These are phyloP conservation scores for Aspergillus phoenicis DNA, from an alignment of 2,329 filamentous ascomycete genomes.

Conservation along the genomic window DNA sequence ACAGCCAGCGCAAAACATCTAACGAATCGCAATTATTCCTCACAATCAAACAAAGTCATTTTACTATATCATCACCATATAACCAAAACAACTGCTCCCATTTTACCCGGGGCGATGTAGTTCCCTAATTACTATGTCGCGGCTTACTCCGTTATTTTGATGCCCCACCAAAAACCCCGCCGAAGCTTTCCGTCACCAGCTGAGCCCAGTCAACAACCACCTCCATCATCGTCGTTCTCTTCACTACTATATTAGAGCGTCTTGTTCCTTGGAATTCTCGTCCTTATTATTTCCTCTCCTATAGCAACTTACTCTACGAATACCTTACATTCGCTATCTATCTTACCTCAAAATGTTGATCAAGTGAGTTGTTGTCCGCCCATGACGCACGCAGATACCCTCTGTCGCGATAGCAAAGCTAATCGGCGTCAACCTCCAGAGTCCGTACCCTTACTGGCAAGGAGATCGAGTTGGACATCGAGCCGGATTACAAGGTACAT, in stretches of 20 bases:
- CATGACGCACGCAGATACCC: conserved; percentile 9
- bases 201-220: conserved; percentile 12
- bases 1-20: too few species aligned
- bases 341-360: conserved; percentile 50
- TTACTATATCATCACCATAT: too few species aligned
- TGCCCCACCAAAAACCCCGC: conserved; percentile 37
- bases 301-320: not conserved
- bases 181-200: conserved; percentile 30
- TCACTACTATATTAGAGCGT: conserved; percentile 12
- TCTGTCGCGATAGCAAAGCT: conserved; percentile 10
- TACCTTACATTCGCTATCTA: not conserved
- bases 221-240: conserved; percentile 14
- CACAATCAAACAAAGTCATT: too few species aligned
- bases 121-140: not conserved
- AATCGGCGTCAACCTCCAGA: conserved; percentile 53
- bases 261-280: not conserved
- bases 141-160: not conserved
- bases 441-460: conserved; percentile 97
- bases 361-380: conserved; percentile 45
- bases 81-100: too few species aligned
- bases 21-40: too few species aligned
- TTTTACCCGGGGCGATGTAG: not conserved
- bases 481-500: conserved; percentile 83
- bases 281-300: too few species aligned
- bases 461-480: conserved; percentile 98